These are phyloP conservation scores for Zalaria obscura DNA, from an alignment of 2,329 filamentous ascomycete species.

Conservation along the genomic window DNA sequence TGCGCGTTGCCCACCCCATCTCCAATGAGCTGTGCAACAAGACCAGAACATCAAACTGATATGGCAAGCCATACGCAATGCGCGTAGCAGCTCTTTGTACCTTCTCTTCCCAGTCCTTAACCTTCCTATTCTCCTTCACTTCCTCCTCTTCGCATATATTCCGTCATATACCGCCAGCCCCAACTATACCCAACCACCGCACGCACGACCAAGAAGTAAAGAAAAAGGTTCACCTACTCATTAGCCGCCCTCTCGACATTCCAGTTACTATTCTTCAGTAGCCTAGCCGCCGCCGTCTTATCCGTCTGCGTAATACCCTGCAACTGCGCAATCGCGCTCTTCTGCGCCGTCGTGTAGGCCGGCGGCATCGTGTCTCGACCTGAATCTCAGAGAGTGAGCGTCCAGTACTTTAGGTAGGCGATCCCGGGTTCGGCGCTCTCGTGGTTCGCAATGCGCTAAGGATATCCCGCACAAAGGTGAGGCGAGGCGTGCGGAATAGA, in stretches of 20 bases:
- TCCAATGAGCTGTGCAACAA: too few species aligned
- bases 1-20: too few species aligned
- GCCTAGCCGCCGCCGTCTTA: constrained; percentile 28
- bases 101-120: too few species aligned
- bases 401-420: too few species aligned
- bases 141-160: too few species aligned
- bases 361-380: constrained; percentile 25
- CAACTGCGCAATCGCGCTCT: constrained; percentile 30
- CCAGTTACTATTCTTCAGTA: constrained; percentile 32
- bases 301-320: constrained; percentile 29
- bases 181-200: too few species aligned
- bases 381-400: neutral
- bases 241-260: constrained; percentile 30
- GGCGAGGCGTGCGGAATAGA: neutral
- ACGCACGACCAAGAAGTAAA: neutral
- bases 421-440: neutral
- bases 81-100: too few species aligned
- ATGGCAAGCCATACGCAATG: too few species aligned
- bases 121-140: too few species aligned
- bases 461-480: neutral
- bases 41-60: too few species aligned
- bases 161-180: too few species aligned
- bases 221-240: constrained; percentile 23
- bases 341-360: constrained; percentile 31
- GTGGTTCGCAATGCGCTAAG: constrained; percentile 1